Evolutionary conservation across 768 basidiomycete species (phyloP).

Genomic region (Trametopsis cervina): DNA sequence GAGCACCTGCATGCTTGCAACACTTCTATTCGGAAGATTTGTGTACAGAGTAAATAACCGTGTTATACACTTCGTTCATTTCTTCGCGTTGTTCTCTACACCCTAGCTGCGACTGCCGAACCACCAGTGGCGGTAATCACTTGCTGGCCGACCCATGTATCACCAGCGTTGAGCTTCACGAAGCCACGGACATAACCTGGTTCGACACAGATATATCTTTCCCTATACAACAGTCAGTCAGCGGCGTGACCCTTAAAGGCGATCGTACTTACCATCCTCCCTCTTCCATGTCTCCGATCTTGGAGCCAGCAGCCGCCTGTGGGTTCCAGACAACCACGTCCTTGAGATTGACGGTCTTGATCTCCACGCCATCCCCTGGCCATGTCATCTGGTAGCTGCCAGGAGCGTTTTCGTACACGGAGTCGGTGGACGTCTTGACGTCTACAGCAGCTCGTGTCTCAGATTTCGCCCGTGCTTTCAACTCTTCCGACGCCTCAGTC

Average conservation of each 20-base stretch:
- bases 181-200: constrained; percentile 81
- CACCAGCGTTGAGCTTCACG: constrained; percentile 50
- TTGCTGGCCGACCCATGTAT: constrained; percentile 76
- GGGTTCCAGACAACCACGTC: constrained; percentile 98
- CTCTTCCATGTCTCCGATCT: constrained; percentile 85
- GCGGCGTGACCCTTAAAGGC: constrained; percentile 1
- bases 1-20: no score
- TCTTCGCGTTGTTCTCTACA: no score
- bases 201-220: constrained; percentile 84
- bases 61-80: no score
- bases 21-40: no score
- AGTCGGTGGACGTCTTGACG: constrained; percentile 63
- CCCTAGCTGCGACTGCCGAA: not conserved
- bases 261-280: constrained; percentile 64
- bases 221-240: constrained; percentile 39
- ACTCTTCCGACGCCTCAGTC: constrained; percentile 51
- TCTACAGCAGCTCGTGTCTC: constrained; percentile 61
- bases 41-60: no score
- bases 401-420: constrained; percentile 64
- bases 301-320: constrained; percentile 54
- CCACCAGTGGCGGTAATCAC: constrained; percentile 38
- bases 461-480: constrained; percentile 39
- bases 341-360: constrained; percentile 51
- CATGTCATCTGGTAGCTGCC: constrained; percentile 52
- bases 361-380: constrained; percentile 46